Conservation (phyloP, 176 grass and related monocot species). For the Aegilops tauschii region DNA sequence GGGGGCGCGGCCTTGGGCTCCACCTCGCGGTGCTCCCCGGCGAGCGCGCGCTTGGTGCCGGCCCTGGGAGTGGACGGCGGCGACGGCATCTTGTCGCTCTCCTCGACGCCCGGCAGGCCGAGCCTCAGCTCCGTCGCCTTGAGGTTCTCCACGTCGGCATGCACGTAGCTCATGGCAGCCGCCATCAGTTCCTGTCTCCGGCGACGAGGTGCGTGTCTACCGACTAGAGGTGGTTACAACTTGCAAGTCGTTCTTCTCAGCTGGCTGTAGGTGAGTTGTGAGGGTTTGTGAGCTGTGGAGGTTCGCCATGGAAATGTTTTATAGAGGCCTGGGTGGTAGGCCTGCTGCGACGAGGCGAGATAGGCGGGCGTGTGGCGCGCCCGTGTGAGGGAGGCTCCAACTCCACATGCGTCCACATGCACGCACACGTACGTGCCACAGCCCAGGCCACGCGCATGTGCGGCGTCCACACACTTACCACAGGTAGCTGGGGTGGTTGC, state of each 20-base stretch:
- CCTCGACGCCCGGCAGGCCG: constrained; percentile 69
- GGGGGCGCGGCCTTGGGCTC: constrained; percentile 40
- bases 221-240: not conserved
- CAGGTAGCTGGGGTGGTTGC: constrained; percentile 40
- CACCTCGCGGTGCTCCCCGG: not conserved
- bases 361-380: not conserved
- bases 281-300: not conserved
- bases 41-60: constrained; percentile 50
- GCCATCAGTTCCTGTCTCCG: constrained; percentile 38
- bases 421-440: constrained; percentile 26
- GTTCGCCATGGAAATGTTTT: constrained; percentile 15
- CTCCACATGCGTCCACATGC: not conserved
- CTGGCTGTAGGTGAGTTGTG: not conserved
- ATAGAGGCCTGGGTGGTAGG: constrained; percentile 9
- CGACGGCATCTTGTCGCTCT: not conserved
- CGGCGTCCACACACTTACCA: not conserved
- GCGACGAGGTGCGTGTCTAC: not conserved
- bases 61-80: constrained; percentile 21
- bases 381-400: constrained; percentile 5
- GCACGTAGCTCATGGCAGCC: constrained; percentile 24
- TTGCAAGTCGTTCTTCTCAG: not conserved
- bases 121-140: constrained; percentile 93
- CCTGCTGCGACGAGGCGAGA: not conserved
- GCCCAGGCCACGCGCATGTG: not conserved
- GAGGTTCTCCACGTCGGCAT: constrained; percentile 48